phyloP scores from a whole-genome alignment of 495 filamentous ascomycete species.

The Rhizodiscina lignyota region DNA sequence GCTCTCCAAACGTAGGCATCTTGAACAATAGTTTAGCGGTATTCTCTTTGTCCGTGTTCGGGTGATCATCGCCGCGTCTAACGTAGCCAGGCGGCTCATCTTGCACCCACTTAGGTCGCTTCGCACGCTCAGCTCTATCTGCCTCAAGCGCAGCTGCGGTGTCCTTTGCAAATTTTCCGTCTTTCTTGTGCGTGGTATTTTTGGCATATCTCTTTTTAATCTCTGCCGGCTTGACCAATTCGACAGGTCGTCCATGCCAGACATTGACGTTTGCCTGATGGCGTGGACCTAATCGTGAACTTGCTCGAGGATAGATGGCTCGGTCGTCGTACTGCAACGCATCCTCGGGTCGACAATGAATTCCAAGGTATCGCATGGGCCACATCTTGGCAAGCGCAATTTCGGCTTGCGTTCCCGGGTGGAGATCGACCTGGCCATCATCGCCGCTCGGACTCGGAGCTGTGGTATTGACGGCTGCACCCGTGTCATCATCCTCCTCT shows the following conservation, averaged over 20 bases:
- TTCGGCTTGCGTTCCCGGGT: slow-evolving; percentile 75
- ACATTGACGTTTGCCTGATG: slow-evolving; percentile 75
- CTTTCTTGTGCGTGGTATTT: slow-evolving; percentile 43
- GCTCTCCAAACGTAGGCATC: slow-evolving; percentile 25
- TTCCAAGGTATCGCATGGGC: slow-evolving; percentile 91
- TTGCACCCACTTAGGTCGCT: slow-evolving; percentile 79
- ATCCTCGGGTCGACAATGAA: slow-evolving; percentile 93
- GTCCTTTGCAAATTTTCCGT: slow-evolving; percentile 61
- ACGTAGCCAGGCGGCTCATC: slow-evolving; percentile 83
- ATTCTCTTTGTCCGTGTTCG: slow-evolving; percentile 32
- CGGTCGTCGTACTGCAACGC: slow-evolving; percentile 94
- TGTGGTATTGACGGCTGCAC: slow-evolving; percentile 13
- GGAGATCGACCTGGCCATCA: slow-evolving; percentile 30
- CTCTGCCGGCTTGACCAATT: slow-evolving; percentile 78
- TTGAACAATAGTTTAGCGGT: slow-evolving; percentile 47
- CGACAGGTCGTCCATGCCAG: slow-evolving; percentile 73
- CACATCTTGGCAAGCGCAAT: slow-evolving; percentile 82
- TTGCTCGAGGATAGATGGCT: slow-evolving; percentile 80
- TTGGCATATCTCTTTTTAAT: slow-evolving; percentile 63
- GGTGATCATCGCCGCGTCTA: slow-evolving; percentile 61
- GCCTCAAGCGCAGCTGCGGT: slow-evolving; percentile 61
- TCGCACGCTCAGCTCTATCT: slow-evolving; percentile 58
- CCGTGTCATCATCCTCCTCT: slow-evolving; percentile 63
- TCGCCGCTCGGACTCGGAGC: slow-evolving; percentile 28
- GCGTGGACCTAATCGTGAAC: slow-evolving; percentile 77